A percentile compares a stretch with the other conserved stretches of the same genome.
These are phyloP conservation scores for Venturia aucupariae DNA, from an alignment of 2,329 filamentous ascomycete genomes.

Conservation along the genomic window DNA sequence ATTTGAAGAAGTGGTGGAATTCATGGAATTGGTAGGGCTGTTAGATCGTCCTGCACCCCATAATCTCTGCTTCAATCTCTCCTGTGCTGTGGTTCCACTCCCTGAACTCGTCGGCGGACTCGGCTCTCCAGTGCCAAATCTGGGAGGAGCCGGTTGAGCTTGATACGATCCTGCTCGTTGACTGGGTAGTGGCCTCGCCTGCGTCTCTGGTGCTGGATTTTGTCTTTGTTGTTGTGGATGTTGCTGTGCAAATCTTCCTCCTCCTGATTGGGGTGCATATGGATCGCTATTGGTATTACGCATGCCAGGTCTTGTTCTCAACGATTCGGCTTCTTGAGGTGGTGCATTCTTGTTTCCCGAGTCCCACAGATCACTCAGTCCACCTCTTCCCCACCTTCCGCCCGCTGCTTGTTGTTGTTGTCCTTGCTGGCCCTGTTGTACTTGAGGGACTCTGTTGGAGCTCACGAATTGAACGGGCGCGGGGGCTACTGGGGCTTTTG, in stretches of 20 bases:
- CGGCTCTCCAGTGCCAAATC: conserved; percentile 17
- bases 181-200: conserved; percentile 54
- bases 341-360: conserved; percentile 28
- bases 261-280: neutral
- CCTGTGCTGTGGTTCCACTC: conserved; percentile 57
- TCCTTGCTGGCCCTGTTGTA: conserved; percentile 28
- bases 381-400: conserved; percentile 32
- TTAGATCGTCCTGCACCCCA: conserved; percentile 57
- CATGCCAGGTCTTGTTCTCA: conserved; percentile 36
- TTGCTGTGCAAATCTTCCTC: conserved; percentile 8
- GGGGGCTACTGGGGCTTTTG: conserved; percentile 58
- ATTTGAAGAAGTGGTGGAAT: conserved; percentile 15
- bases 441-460: conserved; percentile 24
- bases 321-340: conserved; percentile 33
- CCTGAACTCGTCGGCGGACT: conserved; percentile 31
- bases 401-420: conserved; percentile 22
- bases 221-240: neutral
- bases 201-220: neutral
- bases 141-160: conserved; percentile 32
- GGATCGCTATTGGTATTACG: neutral
- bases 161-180: conserved; percentile 71
- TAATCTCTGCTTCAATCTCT: conserved; percentile 70
- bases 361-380: conserved; percentile 53
- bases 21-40: conserved; percentile 39
- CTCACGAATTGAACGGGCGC: conserved; percentile 42